Conservation (phyloP, 176 grass and related monocot genomes). For the Musa troglodytarum region DNA sequence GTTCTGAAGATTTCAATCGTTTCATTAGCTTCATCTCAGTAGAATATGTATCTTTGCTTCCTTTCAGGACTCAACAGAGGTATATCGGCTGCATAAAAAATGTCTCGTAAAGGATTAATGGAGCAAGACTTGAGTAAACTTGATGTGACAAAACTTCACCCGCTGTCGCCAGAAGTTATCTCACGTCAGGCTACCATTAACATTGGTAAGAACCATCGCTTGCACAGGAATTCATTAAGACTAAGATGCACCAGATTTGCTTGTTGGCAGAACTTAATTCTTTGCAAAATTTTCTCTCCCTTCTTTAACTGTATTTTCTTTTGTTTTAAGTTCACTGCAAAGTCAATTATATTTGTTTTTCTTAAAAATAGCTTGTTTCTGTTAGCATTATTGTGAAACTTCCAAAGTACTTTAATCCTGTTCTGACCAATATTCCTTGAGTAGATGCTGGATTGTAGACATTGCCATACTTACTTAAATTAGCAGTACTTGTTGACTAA, state of each 20-base stretch:
- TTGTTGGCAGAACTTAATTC: neutral
- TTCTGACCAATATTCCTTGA: neutral
- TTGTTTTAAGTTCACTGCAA: too few species aligned
- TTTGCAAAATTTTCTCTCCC: neutral
- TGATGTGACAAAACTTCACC: slow-evolving; percentile 63
- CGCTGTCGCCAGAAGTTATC: slow-evolving; percentile 77
- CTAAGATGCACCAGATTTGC: too few species aligned
- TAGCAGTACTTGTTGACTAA: neutral
- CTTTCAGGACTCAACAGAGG: neutral
- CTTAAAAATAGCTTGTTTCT: too few species aligned
- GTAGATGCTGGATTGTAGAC: neutral
- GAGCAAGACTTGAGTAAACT: slow-evolving; percentile 85
- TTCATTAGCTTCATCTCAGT: neutral
- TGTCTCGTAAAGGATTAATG: slow-evolving; percentile 79
- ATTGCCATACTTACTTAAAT: neutral
- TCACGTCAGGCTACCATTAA: slow-evolving; percentile 78
- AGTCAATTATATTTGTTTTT: too few species aligned
- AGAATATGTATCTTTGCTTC: neutral
- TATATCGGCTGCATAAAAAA: slow-evolving; percentile 24
- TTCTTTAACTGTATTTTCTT: too few species aligned
- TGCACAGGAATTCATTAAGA: neutral
- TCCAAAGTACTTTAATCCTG: too few species aligned
- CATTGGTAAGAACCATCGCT: slow-evolving; percentile 38
- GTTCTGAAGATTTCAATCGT: too few species aligned
- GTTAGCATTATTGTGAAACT: too few species aligned